Evolutionary conservation across 116 monocot genomes (phyloP), one percentile per base, ranked within the genome.

Genomic region (Phalaenopsis hybrid): DNA sequence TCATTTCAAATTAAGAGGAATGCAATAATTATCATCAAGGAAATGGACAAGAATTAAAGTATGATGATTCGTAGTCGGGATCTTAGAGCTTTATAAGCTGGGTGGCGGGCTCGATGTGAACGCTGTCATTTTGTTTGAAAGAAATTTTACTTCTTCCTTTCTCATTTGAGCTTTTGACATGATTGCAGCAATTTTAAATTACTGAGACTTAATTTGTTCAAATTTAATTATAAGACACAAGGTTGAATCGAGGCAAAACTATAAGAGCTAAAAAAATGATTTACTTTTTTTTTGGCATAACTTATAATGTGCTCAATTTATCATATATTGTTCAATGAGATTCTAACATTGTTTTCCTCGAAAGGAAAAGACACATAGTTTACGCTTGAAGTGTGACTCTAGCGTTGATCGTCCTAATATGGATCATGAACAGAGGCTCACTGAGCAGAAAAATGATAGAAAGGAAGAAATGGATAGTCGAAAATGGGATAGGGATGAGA

Each of bases 321-420:
- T 10, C 46, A 75, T 4, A 21, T 75, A 44, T 45, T 75, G 17
- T 6, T 5, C 5, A 31, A 74, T 33, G 17, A 18, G 45, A 18
- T 20, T 44, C 50, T 67, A 45, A 18, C 58, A 50, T 23, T 76
- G 13, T 57, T 44, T 85, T 65, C 28, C 48, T 13, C 52, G 94
- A 94, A 97, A 86, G 85, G 94, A 97, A 28, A 87, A 83, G 82
- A 48, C 79, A 45, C 87, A 91, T 81, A 83, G 78, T 59, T 73
- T 89, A 77, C 88, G 88, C 79, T 75, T 83, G 37, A 93, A 95
- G 43, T 90, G 88, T 8, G 98, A 93, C 76, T 85, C 80, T 45
- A 95, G 93, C 79, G 92, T 98, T 43, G 93, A 98, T 79, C 93
- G 88, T 18, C 90, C 88, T 76, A 95, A 98, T 73, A 76, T 44